A percentile compares a stretch with the other conserved stretches of the same genome.
Evolutionary conservation across 164 flowering plant species (phyloP).

Genomic region (Aristolochia fimbriata): DNA sequence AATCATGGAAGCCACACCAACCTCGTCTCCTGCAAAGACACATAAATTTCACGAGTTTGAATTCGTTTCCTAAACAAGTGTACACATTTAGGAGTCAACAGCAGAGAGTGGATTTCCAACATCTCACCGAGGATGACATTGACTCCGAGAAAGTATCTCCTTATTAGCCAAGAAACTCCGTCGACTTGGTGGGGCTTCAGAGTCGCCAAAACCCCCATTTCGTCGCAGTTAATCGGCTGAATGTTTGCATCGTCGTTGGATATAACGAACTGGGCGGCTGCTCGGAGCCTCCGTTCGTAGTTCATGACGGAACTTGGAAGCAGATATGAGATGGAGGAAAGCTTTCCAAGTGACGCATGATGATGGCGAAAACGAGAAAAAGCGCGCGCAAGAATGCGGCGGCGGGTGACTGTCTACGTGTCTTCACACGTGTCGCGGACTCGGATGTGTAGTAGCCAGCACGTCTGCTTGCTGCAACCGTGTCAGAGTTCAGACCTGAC

Average conservation of each 20-base stretch:
- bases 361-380: too few relatives aligned
- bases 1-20: slow-evolving; percentile 12
- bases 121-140: slow-evolving; percentile 74
- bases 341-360: too few relatives aligned
- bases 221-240: slow-evolving; percentile 16
- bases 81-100: background rate
- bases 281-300: slow-evolving; percentile 56
- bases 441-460: too few relatives aligned
- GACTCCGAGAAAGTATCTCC: slow-evolving; percentile 59
- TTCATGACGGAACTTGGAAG: slow-evolving; percentile 22
- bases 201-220: slow-evolving; percentile 53
- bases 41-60: background rate
- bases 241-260: slow-evolving; percentile 28
- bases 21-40: slow-evolving; percentile 82
- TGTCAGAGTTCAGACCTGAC: too few relatives aligned
- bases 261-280: slow-evolving; percentile 53
- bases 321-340: too few relatives aligned
- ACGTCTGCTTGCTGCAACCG: too few relatives aligned
- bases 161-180: slow-evolving; percentile 83
- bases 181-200: slow-evolving; percentile 81
- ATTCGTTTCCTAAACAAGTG: background rate
- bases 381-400: too few relatives aligned
- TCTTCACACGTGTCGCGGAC: too few relatives aligned
- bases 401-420: too few relatives aligned
- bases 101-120: background rate